Conservation (phyloP, 2,329 filamentous ascomycete genomes). For the Neodidymelliopsis sp. region DNA sequence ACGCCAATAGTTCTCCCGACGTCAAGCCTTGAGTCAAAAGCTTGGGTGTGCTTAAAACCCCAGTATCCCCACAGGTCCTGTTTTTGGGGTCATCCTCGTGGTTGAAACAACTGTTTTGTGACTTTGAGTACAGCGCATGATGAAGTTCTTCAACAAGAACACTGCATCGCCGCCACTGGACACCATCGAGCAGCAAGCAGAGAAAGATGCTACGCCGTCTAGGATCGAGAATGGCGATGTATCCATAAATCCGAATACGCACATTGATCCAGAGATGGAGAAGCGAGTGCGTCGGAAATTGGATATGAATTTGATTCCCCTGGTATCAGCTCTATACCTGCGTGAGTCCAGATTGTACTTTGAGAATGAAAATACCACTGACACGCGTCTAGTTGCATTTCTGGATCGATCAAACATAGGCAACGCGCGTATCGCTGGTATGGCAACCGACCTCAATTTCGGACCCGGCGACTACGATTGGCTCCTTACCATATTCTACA, state of each 20-base stretch:
- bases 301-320: slow-evolving; percentile 42
- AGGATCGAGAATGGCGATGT: slow-evolving; percentile 12
- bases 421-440: slow-evolving; percentile 53
- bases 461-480: slow-evolving; percentile 40
- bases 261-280: slow-evolving; percentile 31
- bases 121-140: neutral
- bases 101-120: neutral
- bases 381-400: slow-evolving; percentile 20
- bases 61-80: neutral
- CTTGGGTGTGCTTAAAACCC: slow-evolving; percentile 11
- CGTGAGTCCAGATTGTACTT: slow-evolving; percentile 27
- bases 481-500: slow-evolving; percentile 51
- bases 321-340: slow-evolving; percentile 44
- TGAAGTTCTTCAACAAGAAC: neutral
- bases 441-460: slow-evolving; percentile 44
- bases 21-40: neutral
- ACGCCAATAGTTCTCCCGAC: neutral
- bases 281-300: slow-evolving; percentile 40
- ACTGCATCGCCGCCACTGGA: neutral
- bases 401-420: slow-evolving; percentile 50
- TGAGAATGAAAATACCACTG: neutral
- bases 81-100: neutral
- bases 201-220: slow-evolving; percentile 5
- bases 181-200: neutral
- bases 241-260: neutral